Evolutionary conservation across 768 basidiomycete species (phyloP).

Genomic region (Boletus edulis): DNA sequence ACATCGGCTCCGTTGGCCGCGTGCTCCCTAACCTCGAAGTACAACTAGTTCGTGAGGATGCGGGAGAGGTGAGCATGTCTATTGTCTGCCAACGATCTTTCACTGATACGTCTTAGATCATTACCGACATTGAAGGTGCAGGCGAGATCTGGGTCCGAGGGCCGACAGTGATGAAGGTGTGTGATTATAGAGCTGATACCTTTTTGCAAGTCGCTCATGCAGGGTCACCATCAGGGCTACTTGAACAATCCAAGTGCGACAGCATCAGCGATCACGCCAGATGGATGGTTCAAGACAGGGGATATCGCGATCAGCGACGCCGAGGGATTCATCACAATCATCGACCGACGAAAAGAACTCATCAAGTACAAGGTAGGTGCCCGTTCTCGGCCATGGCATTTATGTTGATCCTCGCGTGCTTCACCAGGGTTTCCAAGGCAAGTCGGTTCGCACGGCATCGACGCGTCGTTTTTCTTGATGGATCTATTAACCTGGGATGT

Average conservation of each 20-base stretch:
- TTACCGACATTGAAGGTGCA: slow-evolving; percentile 37
- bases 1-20: slow-evolving; percentile 64
- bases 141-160: slow-evolving; percentile 87
- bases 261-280: slow-evolving; percentile 59
- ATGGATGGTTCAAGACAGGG: slow-evolving; percentile 88
- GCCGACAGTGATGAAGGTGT: slow-evolving; percentile 75
- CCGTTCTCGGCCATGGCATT: background rate
- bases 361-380: slow-evolving; percentile 65
- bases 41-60: slow-evolving; percentile 64
- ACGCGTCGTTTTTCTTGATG: background rate
- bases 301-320: slow-evolving; percentile 68
- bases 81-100: background rate
- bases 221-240: slow-evolving; percentile 54
- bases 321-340: slow-evolving; percentile 73
- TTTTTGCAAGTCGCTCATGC: background rate
- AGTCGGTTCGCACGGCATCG: background rate
- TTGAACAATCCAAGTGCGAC: slow-evolving; percentile 72
- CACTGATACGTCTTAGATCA: slow-evolving; percentile 14
- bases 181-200: background rate
- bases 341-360: slow-evolving; percentile 72
- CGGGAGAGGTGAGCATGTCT: slow-evolving; percentile 37
- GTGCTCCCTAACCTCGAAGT: slow-evolving; percentile 77
- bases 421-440: slow-evolving; percentile 71
- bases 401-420: background rate
- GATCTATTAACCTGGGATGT: background rate